Percentiles rank a stretch among this genome's conserved stretches.
Evolutionary conservation across 495 filamentous ascomycete genomes (phyloP).

Genomic region (Tuber umbilicatum): DNA sequence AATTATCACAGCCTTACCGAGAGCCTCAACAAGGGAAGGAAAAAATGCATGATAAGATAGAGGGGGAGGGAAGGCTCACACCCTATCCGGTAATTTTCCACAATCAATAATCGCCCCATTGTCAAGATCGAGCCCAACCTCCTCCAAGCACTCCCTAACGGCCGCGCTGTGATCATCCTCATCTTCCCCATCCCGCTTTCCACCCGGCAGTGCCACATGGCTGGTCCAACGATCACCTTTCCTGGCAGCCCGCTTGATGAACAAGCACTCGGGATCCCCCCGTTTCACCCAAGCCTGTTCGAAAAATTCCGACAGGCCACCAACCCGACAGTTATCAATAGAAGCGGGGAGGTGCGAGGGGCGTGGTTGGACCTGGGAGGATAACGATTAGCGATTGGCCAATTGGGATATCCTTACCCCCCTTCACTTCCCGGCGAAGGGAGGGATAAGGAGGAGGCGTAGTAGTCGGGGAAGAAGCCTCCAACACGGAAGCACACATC

Average conservation of each 20-base stretch:
- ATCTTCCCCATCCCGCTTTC: slow-evolving; percentile 65
- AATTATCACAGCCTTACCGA: slow-evolving; percentile 13
- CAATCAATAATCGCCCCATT: slow-evolving; percentile 52
- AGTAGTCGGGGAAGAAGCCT: slow-evolving; percentile 53
- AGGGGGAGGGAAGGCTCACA: slow-evolving; percentile 42
- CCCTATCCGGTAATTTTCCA: slow-evolving; percentile 65
- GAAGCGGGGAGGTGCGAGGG: slow-evolving; percentile 39
- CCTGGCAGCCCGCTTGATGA: slow-evolving; percentile 69
- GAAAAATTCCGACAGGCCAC: slow-evolving; percentile 58
- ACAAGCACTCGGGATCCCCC: slow-evolving; percentile 68
- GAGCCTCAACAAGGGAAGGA: neutral
- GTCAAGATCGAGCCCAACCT: slow-evolving; percentile 62
- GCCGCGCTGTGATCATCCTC: slow-evolving; percentile 58
- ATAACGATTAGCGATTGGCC: slow-evolving; percentile 35
- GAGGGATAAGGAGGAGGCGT: slow-evolving; percentile 47
- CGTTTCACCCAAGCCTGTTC: slow-evolving; percentile 62
- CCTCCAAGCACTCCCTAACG: slow-evolving; percentile 63
- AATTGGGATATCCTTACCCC: slow-evolving; percentile 16
- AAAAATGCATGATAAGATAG: neutral
- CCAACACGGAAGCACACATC: slow-evolving; percentile 24
- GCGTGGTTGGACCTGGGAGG: slow-evolving; percentile 39
- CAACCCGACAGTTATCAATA: slow-evolving; percentile 39
- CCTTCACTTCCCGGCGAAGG: neutral
- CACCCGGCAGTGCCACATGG: slow-evolving; percentile 69
- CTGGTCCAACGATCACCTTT: slow-evolving; percentile 69